A percentile compares a stretch with the other conserved stretches of the same genome.
Evolutionary conservation across 225 moss, liverwort and hornwort species (phyloP).

Genomic region (Pseudisothecium myosuroides): DNA sequence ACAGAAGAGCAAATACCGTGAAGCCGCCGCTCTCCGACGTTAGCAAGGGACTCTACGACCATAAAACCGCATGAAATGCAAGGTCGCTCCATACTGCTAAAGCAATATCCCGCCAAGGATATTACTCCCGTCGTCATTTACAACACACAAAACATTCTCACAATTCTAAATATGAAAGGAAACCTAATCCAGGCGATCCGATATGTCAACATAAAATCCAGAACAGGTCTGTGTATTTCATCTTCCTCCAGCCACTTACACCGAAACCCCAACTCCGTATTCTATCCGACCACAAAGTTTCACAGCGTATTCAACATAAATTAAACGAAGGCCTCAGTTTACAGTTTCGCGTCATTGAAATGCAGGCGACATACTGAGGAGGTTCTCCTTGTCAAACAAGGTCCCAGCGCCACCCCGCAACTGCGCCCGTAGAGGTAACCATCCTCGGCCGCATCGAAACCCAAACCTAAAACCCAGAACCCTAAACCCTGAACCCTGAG

Average conservation of each 20-base stretch:
- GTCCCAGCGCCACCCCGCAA: constrained; percentile 22
- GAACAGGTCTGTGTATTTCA: background rate
- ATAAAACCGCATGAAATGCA: background rate
- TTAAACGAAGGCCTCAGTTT: background rate
- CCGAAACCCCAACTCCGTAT: background rate
- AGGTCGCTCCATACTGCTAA: background rate
- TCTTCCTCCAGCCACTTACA: background rate
- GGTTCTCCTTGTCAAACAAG: constrained; percentile 40
- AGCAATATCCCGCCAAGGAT: background rate
- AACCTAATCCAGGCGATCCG: background rate
- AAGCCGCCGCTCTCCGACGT: background rate
- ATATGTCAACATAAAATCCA: background rate
- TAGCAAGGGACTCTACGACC: background rate
- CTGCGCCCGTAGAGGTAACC: constrained; percentile 30
- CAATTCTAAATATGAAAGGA: too few relatives aligned
- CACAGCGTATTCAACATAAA: rapidly evolving
- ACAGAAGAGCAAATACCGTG: too few relatives aligned
- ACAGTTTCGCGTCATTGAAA: constrained; percentile 14
- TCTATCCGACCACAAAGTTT: rapidly evolving
- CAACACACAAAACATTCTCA: too few relatives aligned
- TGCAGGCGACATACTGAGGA: constrained; percentile 20
- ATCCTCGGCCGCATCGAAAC: background rate
- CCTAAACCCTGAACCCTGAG: too few relatives aligned
- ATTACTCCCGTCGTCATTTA: background rate
- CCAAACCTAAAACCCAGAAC: background rate